phyloP scores from a whole-genome alignment of 2,329 filamentous ascomycete genomes.

The Fusarium sp. region DNA sequence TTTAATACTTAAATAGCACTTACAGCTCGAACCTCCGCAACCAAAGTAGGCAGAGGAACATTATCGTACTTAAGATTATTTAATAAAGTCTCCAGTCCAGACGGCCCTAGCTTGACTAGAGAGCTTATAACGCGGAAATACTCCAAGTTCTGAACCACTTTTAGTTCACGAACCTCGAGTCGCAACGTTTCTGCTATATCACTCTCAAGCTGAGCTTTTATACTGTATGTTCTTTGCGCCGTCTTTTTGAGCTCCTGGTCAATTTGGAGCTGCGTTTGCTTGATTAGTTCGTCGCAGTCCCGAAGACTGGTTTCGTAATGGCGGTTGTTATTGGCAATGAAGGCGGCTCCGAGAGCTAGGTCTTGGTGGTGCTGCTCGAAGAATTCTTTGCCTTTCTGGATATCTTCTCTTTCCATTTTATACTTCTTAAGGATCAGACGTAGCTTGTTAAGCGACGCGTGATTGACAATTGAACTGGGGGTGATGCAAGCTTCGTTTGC shows the following conservation, averaged over 20 bases:
- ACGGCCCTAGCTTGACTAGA: background rate
- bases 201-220: background rate
- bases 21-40: background rate
- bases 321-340: background rate
- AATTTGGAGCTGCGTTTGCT: background rate
- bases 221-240: too few relatives aligned
- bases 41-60: background rate
- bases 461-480: background rate
- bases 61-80: constrained; percentile 4
- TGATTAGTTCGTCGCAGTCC: background rate
- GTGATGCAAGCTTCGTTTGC: background rate
- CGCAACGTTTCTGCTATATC: background rate
- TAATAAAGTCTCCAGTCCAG: background rate
- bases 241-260: background rate
- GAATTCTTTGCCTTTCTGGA: background rate
- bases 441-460: background rate
- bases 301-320: background rate
- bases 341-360: background rate
- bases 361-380: background rate
- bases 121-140: constrained; percentile 1
- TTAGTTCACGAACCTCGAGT: background rate
- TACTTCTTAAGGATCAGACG: background rate
- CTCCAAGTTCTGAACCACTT: background rate
- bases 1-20: accelerated
- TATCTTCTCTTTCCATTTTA: background rate